A percentile compares a stretch with the other conserved stretches of the same genome.
Conservation (phyloP, 805 yeast species). For the Cyberlindnera xishuangbannaensis region DNA sequence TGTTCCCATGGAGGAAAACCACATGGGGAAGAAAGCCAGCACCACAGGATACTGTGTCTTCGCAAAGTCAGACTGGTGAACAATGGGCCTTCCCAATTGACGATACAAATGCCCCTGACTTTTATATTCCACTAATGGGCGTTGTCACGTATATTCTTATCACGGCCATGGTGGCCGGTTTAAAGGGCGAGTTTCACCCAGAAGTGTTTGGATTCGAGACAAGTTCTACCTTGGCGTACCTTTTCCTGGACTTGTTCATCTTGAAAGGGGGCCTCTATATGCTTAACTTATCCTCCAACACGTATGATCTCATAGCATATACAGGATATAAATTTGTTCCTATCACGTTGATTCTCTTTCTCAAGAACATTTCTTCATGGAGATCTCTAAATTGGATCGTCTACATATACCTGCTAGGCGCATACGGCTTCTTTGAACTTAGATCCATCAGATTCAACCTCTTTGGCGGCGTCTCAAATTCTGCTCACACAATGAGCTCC, state of each 20-base stretch:
- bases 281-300: constrained; percentile 59
- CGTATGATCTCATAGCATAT: constrained; percentile 83
- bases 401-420: constrained; percentile 43
- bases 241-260: constrained; percentile 66
- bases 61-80: constrained; percentile 13
- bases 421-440: constrained; percentile 62
- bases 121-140: constrained; percentile 94
- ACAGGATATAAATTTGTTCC: constrained; percentile 94
- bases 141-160: constrained; percentile 79
- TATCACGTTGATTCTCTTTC: constrained; percentile 48
- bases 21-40: constrained; percentile 32
- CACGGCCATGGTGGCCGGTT: constrained; percentile 80
- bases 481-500: constrained; percentile 54
- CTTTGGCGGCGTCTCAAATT: constrained; percentile 36
- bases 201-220: constrained; percentile 84
- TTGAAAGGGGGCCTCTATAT: constrained; percentile 81
- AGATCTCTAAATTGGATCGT: constrained; percentile 43
- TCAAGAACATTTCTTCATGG: constrained; percentile 40
- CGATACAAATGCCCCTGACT: constrained; percentile 92
- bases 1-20: constrained; percentile 86
- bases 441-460: constrained; percentile 43
- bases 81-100: constrained; percentile 70
- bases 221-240: constrained; percentile 79
- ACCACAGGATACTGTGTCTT: constrained; percentile 13
- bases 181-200: constrained; percentile 88